Base-by-base conservation (phyloP, 2,329 filamentous ascomycete genomes). In the Aaosphaeria pasadenensis region DNA sequence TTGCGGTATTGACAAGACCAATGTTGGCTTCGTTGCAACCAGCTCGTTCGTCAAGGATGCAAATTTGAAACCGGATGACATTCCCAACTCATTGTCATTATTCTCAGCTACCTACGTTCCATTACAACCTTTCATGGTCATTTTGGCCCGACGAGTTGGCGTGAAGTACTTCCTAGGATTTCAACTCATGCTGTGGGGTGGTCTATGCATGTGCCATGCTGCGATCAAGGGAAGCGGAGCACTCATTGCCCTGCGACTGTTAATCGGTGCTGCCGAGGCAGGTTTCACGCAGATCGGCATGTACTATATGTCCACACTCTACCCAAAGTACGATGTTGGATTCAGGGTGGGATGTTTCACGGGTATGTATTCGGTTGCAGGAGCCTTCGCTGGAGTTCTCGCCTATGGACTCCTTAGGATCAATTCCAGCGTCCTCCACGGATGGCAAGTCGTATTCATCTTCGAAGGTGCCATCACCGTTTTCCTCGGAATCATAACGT, bases 371-470 rank as follows among this genome's bases (percentile, higher is more conserved):
- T 42, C 50, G 4, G 44, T 54, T 11, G 52, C 52, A 11, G 52
- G 50, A 24, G 52, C 52, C 11, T 54, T 54, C 29, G 44, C 43
- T 9, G 50, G 52, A 11, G 31, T 54, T 11, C 50, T 54, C n/a
- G 52, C 52, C 1, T 52, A 50, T 31, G 52, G 52, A 7, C 30
- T 45, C 38, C 46, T 54, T 30, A 39, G 48, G 17, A 30, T 28
- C 42, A 30, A 33, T 3, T 9, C 24, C 5, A 7, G 5, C 35
- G 7, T 11, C 11, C 29, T 40, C 13, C 11, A 40, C 50, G 73
- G 79, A 48, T 74, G 83, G 80, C 69, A 77, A 39, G 81, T 79
- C 78, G 59, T 82, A 7, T 84, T 81, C 47, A 56, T 70, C 5
- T 60, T 74, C 2, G 73, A 69, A 31, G 64, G 66, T 0, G 46